Evolutionary conservation across 2,329 filamentous ascomycete species (phyloP).

Genomic region (Trichoderma asperellum): DNA sequence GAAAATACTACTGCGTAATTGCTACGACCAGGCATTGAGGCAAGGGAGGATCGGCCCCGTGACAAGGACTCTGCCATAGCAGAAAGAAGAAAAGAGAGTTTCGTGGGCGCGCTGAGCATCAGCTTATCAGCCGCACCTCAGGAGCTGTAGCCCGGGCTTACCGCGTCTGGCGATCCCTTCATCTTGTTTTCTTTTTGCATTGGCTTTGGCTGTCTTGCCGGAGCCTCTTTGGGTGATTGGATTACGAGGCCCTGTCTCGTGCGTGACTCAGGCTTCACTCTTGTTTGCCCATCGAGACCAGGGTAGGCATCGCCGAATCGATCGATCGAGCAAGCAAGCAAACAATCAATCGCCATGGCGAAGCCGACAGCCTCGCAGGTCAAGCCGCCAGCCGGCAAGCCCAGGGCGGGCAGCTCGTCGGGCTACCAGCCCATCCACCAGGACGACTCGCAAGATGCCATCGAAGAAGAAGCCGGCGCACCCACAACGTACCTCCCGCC

Average conservation of each 20-base stretch:
- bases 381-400: constrained; percentile 12
- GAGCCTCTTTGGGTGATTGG: not conserved
- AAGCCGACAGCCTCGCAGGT: not conserved
- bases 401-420: constrained; percentile 19
- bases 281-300: not conserved
- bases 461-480: constrained; percentile 26
- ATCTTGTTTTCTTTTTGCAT: constrained; percentile 17
- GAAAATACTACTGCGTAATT: not conserved
- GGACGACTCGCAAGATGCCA: constrained; percentile 35
- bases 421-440: constrained; percentile 44
- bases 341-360: constrained; percentile 11
- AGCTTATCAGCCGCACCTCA: constrained; percentile 13
- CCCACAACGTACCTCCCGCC: constrained; percentile 22
- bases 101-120: not conserved
- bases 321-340: not conserved
- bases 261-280: not conserved
- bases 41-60: not conserved
- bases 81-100: not conserved
- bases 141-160: constrained; percentile 1
- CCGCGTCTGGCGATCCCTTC: constrained; percentile 22
- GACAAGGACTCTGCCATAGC: not conserved
- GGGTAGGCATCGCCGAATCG: not conserved
- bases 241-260: not conserved
- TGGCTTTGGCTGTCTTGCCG: not conserved
- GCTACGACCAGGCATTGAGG: not conserved